Base-by-base conservation (phyloP, 345 rosid genomes). In the Lagerstroemia speciosa region DNA sequence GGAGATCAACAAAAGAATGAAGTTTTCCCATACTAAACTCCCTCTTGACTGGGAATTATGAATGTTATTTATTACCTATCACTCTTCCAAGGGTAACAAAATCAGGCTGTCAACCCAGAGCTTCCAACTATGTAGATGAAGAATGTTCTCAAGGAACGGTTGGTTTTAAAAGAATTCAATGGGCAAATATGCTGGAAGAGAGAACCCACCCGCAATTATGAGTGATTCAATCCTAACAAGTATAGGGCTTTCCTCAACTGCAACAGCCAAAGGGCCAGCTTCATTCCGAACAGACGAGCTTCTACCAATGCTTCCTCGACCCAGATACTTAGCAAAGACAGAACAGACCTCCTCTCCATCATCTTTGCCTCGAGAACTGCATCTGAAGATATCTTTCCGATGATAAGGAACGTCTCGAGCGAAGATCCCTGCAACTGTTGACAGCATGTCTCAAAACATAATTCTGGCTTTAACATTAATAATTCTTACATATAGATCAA, bases 301-400 rank as follows among this genome's bases (percentile, higher is more conserved):
- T 86, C 89, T 57, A 87, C 72, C 32, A 78, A 65, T 6, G 91
- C 31, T 69, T 86, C 87, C 79, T 90, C 97, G 68, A 86, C 65
- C 93, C 86, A 81, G 37, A 89, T n/a, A 58, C 73, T 74, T 31
- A 89, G 36, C 81, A 85, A 66, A 29, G 69, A 2, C 22, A 86
- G 26, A 24, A 87, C 63, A n/a, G 97, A 89, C 66, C 85, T 88
- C 52, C 75, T 80, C 33, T 85, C 82, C 38, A 72, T 71, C 83
- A 76, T 71, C 79, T 87, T 91, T 67, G 93, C 97, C 75, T 94
- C 94, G 16, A 89, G 24, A 63, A 91, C 92, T 0, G 98, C 97
- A 81, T 89, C 76, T 0, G 98, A 90, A 22, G 97, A 90, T 68
- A 87, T 86, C 74, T 82, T 86, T 27, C 97, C 97, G 0, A 93